Evolutionary conservation across 805 yeast species (phyloP), one percentile per base, ranked within the genome.

Genomic region (Candida morakotiae): DNA sequence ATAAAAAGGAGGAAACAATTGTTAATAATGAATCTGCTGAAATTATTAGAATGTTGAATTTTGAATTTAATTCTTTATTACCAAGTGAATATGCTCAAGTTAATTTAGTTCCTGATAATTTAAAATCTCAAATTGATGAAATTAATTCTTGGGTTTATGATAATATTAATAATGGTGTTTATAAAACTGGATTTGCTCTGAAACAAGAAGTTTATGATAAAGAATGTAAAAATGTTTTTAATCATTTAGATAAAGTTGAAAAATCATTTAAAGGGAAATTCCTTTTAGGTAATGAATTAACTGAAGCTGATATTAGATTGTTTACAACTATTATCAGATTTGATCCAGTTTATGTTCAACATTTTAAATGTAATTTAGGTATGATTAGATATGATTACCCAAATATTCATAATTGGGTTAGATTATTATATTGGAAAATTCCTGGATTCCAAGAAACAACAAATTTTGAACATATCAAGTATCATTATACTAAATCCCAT

Each of bases 11-110:
- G 22, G 63, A 77, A 38, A 84, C 95, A 1, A 85, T 91, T 56
- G 98, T 91, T 40, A 87, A 77, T 66, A 91, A 91, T 60, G 98
- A 91, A 62, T 82, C 94, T 43, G 72, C 91, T 23, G 97, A 89
- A 55, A 84, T 91, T 47, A 78, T 93, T 48, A 75, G 97, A 49
- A 84, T 88, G 68, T 67, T 91, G 46, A 83, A 86, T 58, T 68
- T 79, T 21, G 91, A 78, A 37, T 87, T 88, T 56, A 78, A 82
- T 51, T 68, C 62, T n/a, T 48, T 81, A 26, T 55, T 81, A 20
- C 74, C 69, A 14, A 58, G 63, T 8, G 62, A 76, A 44, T 70
- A 64, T 47, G 72, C 76, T 27, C 53, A 61, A 6, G 49, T 83
- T 16, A 77, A 84, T 56, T 65, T 81, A 43, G 81, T 81, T 44